Evolutionary conservation across 1,284 basidiomycete species (phyloP), one percentile per base, ranked within the genome.

Genomic region (Trametes sp.): DNA sequence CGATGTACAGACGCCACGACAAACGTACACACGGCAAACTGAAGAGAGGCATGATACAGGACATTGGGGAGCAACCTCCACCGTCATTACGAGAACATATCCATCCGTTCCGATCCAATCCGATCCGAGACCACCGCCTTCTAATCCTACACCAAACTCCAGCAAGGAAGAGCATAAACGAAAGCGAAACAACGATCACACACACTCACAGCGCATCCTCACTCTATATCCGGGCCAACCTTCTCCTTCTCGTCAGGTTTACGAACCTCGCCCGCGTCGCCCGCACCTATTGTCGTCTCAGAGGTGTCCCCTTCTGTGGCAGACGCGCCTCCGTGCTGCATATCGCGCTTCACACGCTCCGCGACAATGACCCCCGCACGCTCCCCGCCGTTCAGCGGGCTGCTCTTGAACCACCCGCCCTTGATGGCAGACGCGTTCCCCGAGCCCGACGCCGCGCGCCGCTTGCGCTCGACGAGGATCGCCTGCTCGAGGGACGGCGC

Each of bases 341-440:
- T 63, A 53, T 71, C 71, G 65, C 74, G 72, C 65, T 74, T 80
- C 8, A 82, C 75, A 61, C 75, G 71, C 70, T 81, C 81, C 19
- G 78, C 81, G 33, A 79, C 75, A 13, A 82, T 78, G 7, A 81
- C 73, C 1, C 81, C 81, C 7, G 65, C 72, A 48, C 76, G 70
- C 57, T 82, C 77, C 5, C 60, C 62, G 19, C 79, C 81, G 29
- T 77, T 81, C 24, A 83, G 71, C 49, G 87, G 88, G 71, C 84
- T 89, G 71, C 89, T 91, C 84, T 91, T 90, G 76, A 90, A 91
- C 67, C 82, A 79, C 57, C 76, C 77, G n/a, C 81, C 86, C 73
- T 84, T 88, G 66, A 67, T 69, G n/a, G 54, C 71, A 38, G 65
- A 52, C 54, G 68, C 64, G 24, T 60, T 63, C 23, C 70, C 60